These are phyloP conservation scores for Aureobasidium musti DNA, from an alignment of 2,329 filamentous ascomycete genomes.

Conservation along the genomic window DNA sequence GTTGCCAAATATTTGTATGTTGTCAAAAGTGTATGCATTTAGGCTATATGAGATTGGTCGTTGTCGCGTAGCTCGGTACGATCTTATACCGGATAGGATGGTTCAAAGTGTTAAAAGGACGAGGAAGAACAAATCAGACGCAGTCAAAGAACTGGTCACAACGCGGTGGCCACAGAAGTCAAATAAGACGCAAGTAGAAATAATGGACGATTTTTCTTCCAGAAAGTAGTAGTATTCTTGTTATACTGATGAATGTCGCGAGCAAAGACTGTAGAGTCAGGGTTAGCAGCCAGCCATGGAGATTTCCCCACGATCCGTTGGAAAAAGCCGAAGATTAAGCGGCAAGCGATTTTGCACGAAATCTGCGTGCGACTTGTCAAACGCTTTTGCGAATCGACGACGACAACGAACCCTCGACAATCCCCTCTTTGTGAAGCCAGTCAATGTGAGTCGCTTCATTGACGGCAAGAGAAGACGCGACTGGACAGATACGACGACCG, in stretches of 20 bases:
- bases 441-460: conserved; percentile 25
- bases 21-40: neutral
- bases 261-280: no score
- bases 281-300: neutral
- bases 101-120: no score
- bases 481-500: neutral
- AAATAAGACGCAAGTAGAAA: no score
- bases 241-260: no score
- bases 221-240: no score
- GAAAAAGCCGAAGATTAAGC: neutral
- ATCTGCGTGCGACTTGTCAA: conserved; percentile 1
- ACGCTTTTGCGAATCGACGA: conserved; percentile 13
- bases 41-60: neutral
- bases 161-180: no score
- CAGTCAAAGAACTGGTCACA: no score
- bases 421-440: conserved; percentile 28
- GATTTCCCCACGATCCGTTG: neutral
- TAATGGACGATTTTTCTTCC: no score
- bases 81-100: no score
- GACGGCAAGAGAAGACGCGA: conserved; percentile 17
- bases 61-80: conserved; percentile 14
- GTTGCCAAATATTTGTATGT: neutral
- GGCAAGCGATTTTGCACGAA: conserved; percentile 14
- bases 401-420: conserved; percentile 28
- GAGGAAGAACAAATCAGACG: no score